These are phyloP conservation scores for Penicillium expansum DNA, from an alignment of 2,329 filamentous ascomycete species.

Conservation along the genomic window DNA sequence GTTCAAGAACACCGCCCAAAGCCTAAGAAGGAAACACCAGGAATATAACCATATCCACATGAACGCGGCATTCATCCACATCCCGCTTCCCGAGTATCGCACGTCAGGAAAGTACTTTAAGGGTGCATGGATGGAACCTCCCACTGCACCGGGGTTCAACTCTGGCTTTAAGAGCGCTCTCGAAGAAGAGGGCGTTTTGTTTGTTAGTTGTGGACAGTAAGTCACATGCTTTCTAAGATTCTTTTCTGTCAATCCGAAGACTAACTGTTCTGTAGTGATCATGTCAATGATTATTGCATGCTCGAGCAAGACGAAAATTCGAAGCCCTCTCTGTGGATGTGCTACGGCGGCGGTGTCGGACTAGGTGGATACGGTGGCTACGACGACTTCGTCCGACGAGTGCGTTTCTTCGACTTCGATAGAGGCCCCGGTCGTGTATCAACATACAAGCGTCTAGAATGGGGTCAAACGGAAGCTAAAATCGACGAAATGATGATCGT, in stretches of 20 bases:
- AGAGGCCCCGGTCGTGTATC: conserved; percentile 83
- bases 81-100: conserved; percentile 86
- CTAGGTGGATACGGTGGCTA: conserved; percentile 97
- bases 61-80: conserved; percentile 96
- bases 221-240: conserved; percentile 35
- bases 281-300: conserved; percentile 95
- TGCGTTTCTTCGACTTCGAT: conserved; percentile 90
- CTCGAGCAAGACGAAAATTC: conserved; percentile 57
- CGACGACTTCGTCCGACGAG: conserved; percentile 74
- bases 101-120: conserved; percentile 58
- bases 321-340: conserved; percentile 89
- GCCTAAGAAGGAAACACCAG: conserved; percentile 72
- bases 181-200: conserved; percentile 77
- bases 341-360: conserved; percentile 86
- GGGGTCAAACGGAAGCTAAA: conserved; percentile 51
- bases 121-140: conserved; percentile 75
- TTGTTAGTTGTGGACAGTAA: conserved; percentile 89
- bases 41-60: conserved; percentile 91
- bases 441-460: conserved; percentile 89
- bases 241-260: neutral
- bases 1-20: conserved; percentile 77
- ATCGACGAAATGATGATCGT: conserved; percentile 62
- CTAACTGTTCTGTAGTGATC: conserved; percentile 60
- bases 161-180: conserved; percentile 89
- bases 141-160: conserved; percentile 86